Conservation (phyloP, 768 basidiomycete genomes). For the Boletus sp. region DNA sequence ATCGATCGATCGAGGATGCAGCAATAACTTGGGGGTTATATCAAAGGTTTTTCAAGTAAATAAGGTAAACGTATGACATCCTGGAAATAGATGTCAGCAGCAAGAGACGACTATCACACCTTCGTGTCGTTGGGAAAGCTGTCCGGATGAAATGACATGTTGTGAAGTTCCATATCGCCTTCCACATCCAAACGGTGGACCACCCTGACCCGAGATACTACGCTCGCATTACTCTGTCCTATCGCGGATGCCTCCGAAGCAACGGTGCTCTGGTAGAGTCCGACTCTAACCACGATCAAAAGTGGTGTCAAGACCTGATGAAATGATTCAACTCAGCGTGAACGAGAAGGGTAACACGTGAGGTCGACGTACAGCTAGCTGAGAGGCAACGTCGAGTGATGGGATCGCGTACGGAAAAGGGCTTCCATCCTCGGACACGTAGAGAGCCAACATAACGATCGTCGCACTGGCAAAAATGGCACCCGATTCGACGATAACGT, state of each 20-base stretch:
- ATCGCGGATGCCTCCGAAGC: neutral
- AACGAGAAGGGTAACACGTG: neutral
- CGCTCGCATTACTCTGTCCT: neutral
- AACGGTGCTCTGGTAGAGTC: conserved; percentile 2
- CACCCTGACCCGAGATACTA: neutral
- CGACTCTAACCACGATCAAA: conserved; percentile 16
- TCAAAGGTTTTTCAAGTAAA: too few relatives aligned
- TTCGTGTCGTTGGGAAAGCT: neutral
- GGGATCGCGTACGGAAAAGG: conserved; percentile 12
- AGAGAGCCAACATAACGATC: conserved; percentile 17
- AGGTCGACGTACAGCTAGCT: conserved; percentile 14
- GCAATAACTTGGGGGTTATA: neutral
- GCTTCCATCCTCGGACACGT: conserved; percentile 2
- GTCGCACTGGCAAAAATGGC: conserved; percentile 17
- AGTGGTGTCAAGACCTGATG: conserved; percentile 16
- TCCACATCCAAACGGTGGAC: neutral
- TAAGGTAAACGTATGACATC: too few relatives aligned
- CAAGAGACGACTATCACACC: neutral
- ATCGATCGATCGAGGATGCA: neutral
- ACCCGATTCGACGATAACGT: conserved; percentile 18
- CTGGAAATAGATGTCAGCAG: neutral
- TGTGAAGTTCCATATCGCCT: neutral
- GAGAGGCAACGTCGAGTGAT: conserved; percentile 17
- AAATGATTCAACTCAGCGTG: neutral
- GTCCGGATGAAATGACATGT: neutral